Percentiles rank a stretch among this genome's conserved stretches.
phyloP scores from a whole-genome alignment of 2,329 filamentous ascomycete species.

The Phialemoniopsis sp. region DNA sequence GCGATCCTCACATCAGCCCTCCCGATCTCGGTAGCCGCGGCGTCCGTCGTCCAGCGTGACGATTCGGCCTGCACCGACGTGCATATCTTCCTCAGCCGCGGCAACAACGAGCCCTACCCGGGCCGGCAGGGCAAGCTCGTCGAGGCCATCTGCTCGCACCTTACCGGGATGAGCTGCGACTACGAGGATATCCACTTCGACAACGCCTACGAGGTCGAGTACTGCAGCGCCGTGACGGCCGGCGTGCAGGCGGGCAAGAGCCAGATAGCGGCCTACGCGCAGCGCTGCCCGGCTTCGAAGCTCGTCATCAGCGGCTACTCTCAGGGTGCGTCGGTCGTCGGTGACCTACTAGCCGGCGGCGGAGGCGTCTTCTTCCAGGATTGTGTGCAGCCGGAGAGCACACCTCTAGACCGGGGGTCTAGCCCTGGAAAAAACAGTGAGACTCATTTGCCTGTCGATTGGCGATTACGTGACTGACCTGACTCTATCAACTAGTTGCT shows the following conservation, averaged over 20 bases:
- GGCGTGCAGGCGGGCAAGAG: slow-evolving; percentile 25
- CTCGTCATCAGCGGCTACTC: slow-evolving; percentile 36
- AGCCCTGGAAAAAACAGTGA: slow-evolving; percentile 26
- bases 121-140: slow-evolving; percentile 24
- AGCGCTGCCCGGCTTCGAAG: slow-evolving; percentile 31
- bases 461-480: background rate
- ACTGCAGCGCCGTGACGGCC: slow-evolving; percentile 29
- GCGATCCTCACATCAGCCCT: no score
- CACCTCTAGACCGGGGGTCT: slow-evolving; percentile 18
- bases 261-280: slow-evolving; percentile 33
- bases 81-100: slow-evolving; percentile 7
- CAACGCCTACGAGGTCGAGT: slow-evolving; percentile 20
- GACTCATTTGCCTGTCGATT: slow-evolving; percentile 6
- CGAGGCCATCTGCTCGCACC: slow-evolving; percentile 17
- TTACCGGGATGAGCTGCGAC: slow-evolving; percentile 3
- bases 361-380: slow-evolving; percentile 26
- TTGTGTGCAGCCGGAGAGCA: slow-evolving; percentile 17
- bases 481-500: slow-evolving; percentile 14
- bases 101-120: slow-evolving; percentile 28
- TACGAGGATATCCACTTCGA: slow-evolving; percentile 22
- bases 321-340: slow-evolving; percentile 31
- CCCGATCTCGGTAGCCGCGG: no score
- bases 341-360: slow-evolving; percentile 28
- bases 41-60: no score
- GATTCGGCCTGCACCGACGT: no score